Evolutionary conservation across 2,329 filamentous ascomycete genomes (phyloP), one percentile per base, ranked within the genome.

Genomic region (Pyrenophora teres): DNA sequence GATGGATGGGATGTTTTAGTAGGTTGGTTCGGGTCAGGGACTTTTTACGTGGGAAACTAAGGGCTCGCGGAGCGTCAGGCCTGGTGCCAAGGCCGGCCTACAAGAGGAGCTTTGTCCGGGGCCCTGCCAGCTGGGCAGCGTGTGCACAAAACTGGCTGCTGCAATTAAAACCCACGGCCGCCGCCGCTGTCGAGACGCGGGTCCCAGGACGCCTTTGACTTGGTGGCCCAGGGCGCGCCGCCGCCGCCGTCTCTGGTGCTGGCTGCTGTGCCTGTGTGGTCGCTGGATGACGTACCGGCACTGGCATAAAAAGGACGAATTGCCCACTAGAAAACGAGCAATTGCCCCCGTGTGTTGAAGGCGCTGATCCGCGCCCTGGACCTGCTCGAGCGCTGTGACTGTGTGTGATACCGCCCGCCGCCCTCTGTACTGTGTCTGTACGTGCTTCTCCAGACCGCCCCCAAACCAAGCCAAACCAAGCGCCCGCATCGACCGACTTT

Each of bases 1-100:
- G 70, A 70, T 74, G 68, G 63, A 67, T 70, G 63, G 63, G 64
- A 64, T 70, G 65, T 67, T 70, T 69, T 60, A 62, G 59, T 69
- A 70, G 64, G 62, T 63, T 60, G 23, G 56, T 65, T 57, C 46
- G 58, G 59, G 54, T 64, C 64, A 67, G 68, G 67, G 64, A 66
- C 60, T 61, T 59, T 59, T 60, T 63, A 59, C 61, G 63, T 66
- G 63, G 54, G 63, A 62, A 53, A 56, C 54, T 60, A 57, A 49
- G 46, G 53, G 42, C 44, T 52, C 41, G 51, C 59, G 54, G 56
- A 55, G 54, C 57, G 54, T 60, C 51, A 56, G 44, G 50, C 44
- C 54, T 52, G 46, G 40, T 40, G 55, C 60, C 59, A 58, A 60
- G 59, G 33, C 57, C 48, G 54, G 50, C 54, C 45, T 52, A 56